phyloP scores from a whole-genome alignment of 345 rosid genomes.

The Viola odorata region DNA sequence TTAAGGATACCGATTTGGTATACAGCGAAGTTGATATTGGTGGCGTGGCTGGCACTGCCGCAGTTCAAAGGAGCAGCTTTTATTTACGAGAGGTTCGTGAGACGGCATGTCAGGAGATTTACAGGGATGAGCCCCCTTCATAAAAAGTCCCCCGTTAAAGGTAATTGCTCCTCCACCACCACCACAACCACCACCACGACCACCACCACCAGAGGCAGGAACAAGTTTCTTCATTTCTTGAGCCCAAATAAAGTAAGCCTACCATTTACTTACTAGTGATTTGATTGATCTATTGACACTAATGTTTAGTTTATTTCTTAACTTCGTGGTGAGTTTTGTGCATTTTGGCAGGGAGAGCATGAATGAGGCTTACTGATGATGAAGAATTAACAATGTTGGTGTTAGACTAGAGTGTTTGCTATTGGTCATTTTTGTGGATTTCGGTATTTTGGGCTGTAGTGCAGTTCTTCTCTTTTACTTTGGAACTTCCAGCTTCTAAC shows the following conservation, averaged over 20 bases:
- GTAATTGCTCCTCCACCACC: background rate
- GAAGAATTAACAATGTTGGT: background rate
- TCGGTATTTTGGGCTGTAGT: no score
- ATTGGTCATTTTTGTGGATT: background rate
- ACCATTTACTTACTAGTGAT: background rate
- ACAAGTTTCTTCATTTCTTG: constrained; percentile 23
- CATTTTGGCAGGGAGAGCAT: constrained; percentile 26
- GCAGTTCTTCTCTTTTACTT: background rate
- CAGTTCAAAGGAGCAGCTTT: constrained; percentile 75
- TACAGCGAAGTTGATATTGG: constrained; percentile 47
- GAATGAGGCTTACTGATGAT: constrained; percentile 25
- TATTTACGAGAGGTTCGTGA: constrained; percentile 51
- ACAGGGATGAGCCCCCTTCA: constrained; percentile 12
- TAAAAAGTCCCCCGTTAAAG: constrained; percentile 3
- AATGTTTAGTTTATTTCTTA: background rate
- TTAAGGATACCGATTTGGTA: constrained; percentile 84
- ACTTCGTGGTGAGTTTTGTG: background rate
- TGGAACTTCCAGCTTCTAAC: background rate
- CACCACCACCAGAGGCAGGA: constrained; percentile 13
- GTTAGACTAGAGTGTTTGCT: background rate
- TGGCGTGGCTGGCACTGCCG: constrained; percentile 76
- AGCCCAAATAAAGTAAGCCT: constrained; percentile 23
- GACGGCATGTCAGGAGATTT: constrained; percentile 43
- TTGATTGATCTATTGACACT: background rate
- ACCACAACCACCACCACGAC: background rate